Base-by-base conservation (phyloP, 2,329 filamentous ascomycete genomes). In the Chaetomiaceae sp. region DNA sequence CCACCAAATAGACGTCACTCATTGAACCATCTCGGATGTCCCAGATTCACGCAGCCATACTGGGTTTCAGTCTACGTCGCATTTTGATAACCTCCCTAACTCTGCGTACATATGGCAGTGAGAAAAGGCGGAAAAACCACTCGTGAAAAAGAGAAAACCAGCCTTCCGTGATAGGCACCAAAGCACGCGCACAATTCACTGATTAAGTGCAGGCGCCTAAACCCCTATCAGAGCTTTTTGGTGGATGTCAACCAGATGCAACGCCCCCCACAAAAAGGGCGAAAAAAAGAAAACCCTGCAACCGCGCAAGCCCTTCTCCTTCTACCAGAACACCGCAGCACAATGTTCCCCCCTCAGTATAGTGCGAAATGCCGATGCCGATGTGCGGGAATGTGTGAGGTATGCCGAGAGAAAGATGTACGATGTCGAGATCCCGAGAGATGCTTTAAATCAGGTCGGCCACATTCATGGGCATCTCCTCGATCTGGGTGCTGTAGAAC, bases 401-500 rank as follows among this genome's bases (percentile, higher is more conserved):
- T 61, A 55, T 61, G 55, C 54, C 48, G 58, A 58, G 52, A 59
- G 48, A 61, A 54, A 61, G 60, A 58, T 51, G 48, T 47, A 25
- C 48, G 47, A 53, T 45, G 56, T 53, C 40, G 42, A 51, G 51
- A 47, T 44, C 36, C n/a, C 49, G 49, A 37, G 29, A 45, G 40
- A 33, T 4, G 36, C 20, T 53, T 83, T 85, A 87, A 73, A 87
- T 87, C 65, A 87, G 82, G 67, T 87, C 84, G 65, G 84, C 84
- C 66, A 87, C 84, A 75, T 87, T 87, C 94, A 99, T 97, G 70
- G 94, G 94, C 94, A 99, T 99, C 84, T 99, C 94, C 79, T 99
- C 94, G 65, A 99, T 97, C 81, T 99, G 94, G 74, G 94, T 99
- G 84, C 90, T 96, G 87, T 99, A 99, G 84, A 97, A 99, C 80